A percentile compares a stretch with the other conserved stretches of the same genome.
These are phyloP conservation scores for Aspergillus luchuensis DNA, from an alignment of 2,329 filamentous ascomycete genomes.

Conservation along the genomic window DNA sequence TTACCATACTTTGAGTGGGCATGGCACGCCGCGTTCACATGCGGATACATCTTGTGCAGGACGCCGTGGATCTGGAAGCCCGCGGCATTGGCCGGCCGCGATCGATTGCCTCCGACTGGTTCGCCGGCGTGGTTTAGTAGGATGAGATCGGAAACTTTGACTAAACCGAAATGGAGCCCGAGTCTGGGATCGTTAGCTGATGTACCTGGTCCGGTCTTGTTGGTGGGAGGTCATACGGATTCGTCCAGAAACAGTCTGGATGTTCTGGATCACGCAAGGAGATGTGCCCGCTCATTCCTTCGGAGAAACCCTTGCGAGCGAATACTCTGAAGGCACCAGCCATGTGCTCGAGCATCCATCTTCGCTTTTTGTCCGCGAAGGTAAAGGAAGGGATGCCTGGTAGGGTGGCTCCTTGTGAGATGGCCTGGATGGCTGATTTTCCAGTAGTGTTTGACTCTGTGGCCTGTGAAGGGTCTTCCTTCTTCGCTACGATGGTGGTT, in stretches of 20 bases:
- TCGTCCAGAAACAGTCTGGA: constrained; percentile 41
- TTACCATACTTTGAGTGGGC: constrained; percentile 49
- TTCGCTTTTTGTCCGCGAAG: neutral
- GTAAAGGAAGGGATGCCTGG: constrained; percentile 10
- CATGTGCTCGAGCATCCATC: constrained; percentile 39
- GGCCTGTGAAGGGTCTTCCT: neutral
- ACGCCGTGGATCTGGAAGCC: constrained; percentile 51
- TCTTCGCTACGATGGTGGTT: neutral
- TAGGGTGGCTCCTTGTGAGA: constrained; percentile 10
- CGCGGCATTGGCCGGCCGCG: constrained; percentile 46
- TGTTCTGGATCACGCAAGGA: constrained; percentile 42
- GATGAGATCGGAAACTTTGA: constrained; percentile 45
- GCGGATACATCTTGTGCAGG: constrained; percentile 58
- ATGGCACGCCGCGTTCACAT: constrained; percentile 50
- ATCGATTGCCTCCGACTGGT: constrained; percentile 40
- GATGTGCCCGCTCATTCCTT: constrained; percentile 44
- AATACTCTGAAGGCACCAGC: constrained; percentile 44
- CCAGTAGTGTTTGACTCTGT: neutral
- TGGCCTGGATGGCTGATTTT: neutral
- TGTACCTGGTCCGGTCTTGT: too few relatives aligned
- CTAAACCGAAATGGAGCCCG: constrained; percentile 11
- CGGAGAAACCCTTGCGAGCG: constrained; percentile 19
- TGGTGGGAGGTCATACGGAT: constrained; percentile 29
- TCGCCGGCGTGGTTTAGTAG: constrained; percentile 49
- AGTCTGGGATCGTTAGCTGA: neutral